Base-by-base conservation (phyloP, 2,329 filamentous ascomycete genomes). In the Fusarium napiforme region DNA sequence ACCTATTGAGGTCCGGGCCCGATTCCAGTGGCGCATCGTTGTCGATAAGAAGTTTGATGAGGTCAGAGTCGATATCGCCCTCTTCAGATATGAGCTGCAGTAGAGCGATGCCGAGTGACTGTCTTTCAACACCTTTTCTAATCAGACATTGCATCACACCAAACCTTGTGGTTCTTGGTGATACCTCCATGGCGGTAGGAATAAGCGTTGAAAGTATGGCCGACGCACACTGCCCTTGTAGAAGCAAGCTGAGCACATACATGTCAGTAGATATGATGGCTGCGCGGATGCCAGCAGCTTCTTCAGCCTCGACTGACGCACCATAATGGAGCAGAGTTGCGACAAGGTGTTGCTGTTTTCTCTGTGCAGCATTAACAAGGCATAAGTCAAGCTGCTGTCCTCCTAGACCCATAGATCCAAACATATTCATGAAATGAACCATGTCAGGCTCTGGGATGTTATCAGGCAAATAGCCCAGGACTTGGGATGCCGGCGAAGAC, bases 21-120 rank as follows among this genome's bases (percentile, higher is more conserved):
- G 42, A 7, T 3, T 66, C 60, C 10, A 71, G 11, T 4, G 67
- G 40, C 2, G 67, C 68, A 19, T 40, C 37, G 9, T 66, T 26
- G 8, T 66, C 55, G 4, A 71, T 40, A 15, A 71, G 52, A 7
- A 71, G 36, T 9, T 60, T 55, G 12, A 61, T 19, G 5, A 71
- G 30, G 1, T 58, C 40, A 1, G 34, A 42, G 39, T 71, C 68
- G 4, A 58, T 34, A 0, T 52, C 26, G 0, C 19, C 45, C 1
- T 61, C 55, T n/a, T 71, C 67, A 4, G n/a, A 43, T 1, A 57
- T 34, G 14, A 49, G 11, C 3, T 53, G 9, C 5, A 47, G 26
- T 2, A 71, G 23, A 7, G 43, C 37, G 1, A 19, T 7, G 2
- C 45, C 60, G 0, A 71, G 61, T 8, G 37, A 15, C 10, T 59